phyloP scores from a whole-genome alignment of 2,329 filamentous ascomycete genomes.

The Aspergillus sp. region DNA sequence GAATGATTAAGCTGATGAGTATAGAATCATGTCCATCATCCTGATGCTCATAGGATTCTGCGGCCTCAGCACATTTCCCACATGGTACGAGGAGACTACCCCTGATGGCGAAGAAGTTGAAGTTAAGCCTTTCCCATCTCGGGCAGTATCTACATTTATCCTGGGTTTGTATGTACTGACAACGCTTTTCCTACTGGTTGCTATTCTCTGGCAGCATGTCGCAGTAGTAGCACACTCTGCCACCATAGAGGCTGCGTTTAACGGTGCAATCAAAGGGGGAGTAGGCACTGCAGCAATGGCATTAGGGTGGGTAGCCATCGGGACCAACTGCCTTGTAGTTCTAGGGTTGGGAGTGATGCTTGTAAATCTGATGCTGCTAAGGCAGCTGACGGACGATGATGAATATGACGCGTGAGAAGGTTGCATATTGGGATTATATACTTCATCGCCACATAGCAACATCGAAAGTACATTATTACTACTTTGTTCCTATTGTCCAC shows the following conservation, averaged over 20 bases:
- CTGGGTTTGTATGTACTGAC: neutral
- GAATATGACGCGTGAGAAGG: neutral
- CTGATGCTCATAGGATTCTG: neutral
- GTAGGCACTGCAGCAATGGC: neutral
- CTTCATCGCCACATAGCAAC: no score
- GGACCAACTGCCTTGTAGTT: neutral
- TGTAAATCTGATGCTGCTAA: neutral
- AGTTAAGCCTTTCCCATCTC: neutral
- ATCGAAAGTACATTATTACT: no score
- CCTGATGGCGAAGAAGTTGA: neutral
- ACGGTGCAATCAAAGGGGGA: neutral
- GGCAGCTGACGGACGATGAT: neutral
- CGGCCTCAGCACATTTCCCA: neutral
- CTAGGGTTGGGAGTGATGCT: neutral
- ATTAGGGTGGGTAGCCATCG: neutral
- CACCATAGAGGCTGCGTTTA: neutral
- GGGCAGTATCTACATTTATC: neutral
- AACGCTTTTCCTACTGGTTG: neutral
- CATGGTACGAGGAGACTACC: neutral
- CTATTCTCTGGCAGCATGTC: constrained; percentile 1
- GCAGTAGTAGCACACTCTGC: neutral
- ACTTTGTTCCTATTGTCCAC: neutral
- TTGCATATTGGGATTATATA: no score
- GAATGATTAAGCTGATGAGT: neutral
- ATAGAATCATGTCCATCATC: neutral